These are phyloP conservation scores for Incumbomyces delicatus DNA, from an alignment of 2,329 filamentous ascomycete genomes.

Conservation along the genomic window DNA sequence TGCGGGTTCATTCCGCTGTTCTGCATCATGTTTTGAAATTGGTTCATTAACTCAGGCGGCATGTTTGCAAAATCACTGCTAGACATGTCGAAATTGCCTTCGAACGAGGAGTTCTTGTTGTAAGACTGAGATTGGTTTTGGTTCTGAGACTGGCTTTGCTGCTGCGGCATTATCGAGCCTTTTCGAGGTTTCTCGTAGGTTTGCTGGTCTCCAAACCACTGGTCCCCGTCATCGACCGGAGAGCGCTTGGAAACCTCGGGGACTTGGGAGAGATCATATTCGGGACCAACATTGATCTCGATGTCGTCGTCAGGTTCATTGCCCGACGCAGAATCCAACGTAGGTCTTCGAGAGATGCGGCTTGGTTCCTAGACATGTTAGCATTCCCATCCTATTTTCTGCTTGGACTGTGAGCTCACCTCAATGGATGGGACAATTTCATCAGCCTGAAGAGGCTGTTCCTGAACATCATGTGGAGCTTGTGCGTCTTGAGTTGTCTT, in stretches of 20 bases:
- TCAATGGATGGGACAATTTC: constrained; percentile 17
- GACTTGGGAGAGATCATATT: constrained; percentile 12
- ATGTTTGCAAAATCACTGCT: constrained; percentile 6
- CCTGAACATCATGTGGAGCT: constrained; percentile 10
- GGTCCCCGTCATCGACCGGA: background rate
- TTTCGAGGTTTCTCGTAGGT: constrained; percentile 2
- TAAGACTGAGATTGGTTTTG: constrained; percentile 9
- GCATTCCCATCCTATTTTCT: background rate
- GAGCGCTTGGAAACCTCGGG: background rate
- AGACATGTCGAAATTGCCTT: constrained; percentile 1
- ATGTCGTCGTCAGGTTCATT: constrained; percentile 16
- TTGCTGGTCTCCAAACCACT: background rate
- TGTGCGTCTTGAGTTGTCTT: constrained; percentile 12
- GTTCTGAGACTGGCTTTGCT: constrained; percentile 6
- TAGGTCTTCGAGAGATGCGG: background rate
- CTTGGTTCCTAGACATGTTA: constrained; percentile 1
- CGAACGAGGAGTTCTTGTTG: constrained; percentile 2
- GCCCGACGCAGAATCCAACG: constrained; percentile 2
- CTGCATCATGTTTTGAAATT: constrained; percentile 57
- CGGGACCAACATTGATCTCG: constrained; percentile 20
- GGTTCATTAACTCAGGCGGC: constrained; percentile 1
- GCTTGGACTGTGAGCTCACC: constrained; percentile 6
- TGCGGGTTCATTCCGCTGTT: constrained; percentile 26
- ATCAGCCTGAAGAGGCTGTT: constrained; percentile 9
- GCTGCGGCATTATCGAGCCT: background rate